Evolutionary conservation across 164 flowering plant species (phyloP), one percentile per base, ranked within the genome.

Genomic region (Euptelea pleiosperma): DNA sequence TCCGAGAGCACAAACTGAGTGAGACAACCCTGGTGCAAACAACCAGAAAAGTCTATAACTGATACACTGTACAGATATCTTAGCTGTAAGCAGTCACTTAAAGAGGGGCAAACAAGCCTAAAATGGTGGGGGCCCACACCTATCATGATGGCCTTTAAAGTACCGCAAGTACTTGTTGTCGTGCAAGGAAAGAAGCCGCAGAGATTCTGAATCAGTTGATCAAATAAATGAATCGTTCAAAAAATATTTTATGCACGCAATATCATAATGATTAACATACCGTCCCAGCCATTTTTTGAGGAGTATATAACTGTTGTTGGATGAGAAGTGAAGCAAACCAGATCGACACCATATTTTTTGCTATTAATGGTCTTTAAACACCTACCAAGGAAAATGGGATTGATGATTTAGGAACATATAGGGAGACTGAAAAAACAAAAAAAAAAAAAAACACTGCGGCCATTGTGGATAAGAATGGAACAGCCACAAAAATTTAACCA

Each of bases 261-360:
- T 4, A 14, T 21, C 14, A 11, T 8, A 9, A 7, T 14, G 37
- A 58, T 34, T 41, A 59, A 57, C 90, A 36, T 84, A 90, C 98
- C 99, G 73, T 94, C 99, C 99, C 99, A 91, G n/a, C 97, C 99
- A 81, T 94, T 94, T 72, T 85, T 94, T 21, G 99, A 94, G 39
- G 98, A 91, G 74, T 94, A 94, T 65, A 94, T 84, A 50, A 94
- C 99, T 46, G 98, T 91, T 57, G 98, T 85, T 28, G 98, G 96
- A 67, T 87, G 91, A 70, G 98, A 82, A 54, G 98, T 89, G 66
- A 91, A 94, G 76, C 85, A 80, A 64, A 94, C 99, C 29, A 94
- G 76, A 68, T 94, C 99, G 65, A 94, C 96, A 47, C 99, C 98
- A 65, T 94, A 94, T 62, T 91, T 94, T 76, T 94, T 94, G 82